Evolutionary conservation across 345 rosid species (phyloP).

Genomic region (Ceriops zippeliana): DNA sequence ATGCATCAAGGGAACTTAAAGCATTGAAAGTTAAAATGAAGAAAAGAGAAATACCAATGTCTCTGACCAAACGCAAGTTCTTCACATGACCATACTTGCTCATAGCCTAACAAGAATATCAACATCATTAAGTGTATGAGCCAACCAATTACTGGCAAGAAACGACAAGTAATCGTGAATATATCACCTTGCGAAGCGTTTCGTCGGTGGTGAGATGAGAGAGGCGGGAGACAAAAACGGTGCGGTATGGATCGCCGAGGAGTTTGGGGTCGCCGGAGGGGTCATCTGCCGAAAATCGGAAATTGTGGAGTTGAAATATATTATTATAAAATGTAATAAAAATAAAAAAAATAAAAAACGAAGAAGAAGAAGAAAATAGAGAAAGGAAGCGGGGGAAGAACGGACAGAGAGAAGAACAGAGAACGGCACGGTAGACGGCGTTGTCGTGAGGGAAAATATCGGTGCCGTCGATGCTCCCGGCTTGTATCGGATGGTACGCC

Average conservation of each 20-base stretch:
- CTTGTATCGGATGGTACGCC: slow-evolving; percentile 88
- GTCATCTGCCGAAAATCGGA: slow-evolving; percentile 39
- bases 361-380: not conserved
- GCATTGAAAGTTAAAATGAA: no score
- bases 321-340: not conserved
- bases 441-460: slow-evolving; percentile 78
- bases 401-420: slow-evolving; percentile 85
- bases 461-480: slow-evolving; percentile 94
- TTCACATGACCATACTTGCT: no score
- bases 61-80: not conserved
- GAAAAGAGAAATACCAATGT: slow-evolving; percentile 4
- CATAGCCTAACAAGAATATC: not conserved
- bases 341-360: not conserved
- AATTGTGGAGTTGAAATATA: not conserved
- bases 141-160: not conserved
- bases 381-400: slow-evolving; percentile 11
- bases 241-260: slow-evolving; percentile 73
- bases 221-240: slow-evolving; percentile 74
- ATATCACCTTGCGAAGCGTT: slow-evolving; percentile 31
- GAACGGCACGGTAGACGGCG: slow-evolving; percentile 72
- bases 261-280: slow-evolving; percentile 46
- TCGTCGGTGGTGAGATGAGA: slow-evolving; percentile 51
- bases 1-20: no score
- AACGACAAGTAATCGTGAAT: no score
- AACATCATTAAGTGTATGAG: not conserved